These are phyloP conservation scores for Leccinum arenicola DNA, from an alignment of 768 basidiomycete genomes.

Conservation along the genomic window DNA sequence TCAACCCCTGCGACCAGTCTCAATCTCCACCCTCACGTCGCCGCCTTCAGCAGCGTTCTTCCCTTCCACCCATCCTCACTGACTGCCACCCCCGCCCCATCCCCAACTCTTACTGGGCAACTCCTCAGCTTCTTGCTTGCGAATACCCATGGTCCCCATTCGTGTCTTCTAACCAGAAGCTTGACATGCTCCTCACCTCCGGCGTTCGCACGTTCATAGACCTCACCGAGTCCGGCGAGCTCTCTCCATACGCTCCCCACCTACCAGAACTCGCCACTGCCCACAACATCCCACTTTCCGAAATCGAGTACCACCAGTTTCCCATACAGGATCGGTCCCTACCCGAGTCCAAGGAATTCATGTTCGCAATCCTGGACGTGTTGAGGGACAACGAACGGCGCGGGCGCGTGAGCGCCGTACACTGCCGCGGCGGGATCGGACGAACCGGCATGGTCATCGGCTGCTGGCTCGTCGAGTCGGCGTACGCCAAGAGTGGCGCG, in stretches of 20 bases:
- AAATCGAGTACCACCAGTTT: constrained; percentile 75
- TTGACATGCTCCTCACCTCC: constrained; percentile 67
- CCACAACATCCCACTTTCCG: constrained; percentile 51
- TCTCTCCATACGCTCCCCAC: constrained; percentile 59
- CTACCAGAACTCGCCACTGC: constrained; percentile 52
- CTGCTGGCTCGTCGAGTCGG: constrained; percentile 75
- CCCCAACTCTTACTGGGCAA: constrained; percentile 87
- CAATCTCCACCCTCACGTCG: background rate
- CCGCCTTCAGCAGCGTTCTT: constrained; percentile 17
- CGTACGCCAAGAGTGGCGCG: constrained; percentile 56
- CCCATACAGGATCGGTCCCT: constrained; percentile 72
- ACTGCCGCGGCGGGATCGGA: constrained; percentile 79
- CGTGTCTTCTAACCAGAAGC: constrained; percentile 54
- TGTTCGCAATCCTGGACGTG: constrained; percentile 57
- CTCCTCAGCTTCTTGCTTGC: constrained; percentile 67
- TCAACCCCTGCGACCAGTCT: constrained; percentile 1
- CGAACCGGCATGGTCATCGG: constrained; percentile 62
- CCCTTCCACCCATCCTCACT: constrained; percentile 14
- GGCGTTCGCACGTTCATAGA: constrained; percentile 83
- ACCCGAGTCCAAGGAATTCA: constrained; percentile 56
- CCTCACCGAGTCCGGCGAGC: constrained; percentile 79
- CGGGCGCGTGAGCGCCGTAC: constrained; percentile 65
- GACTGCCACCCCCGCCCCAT: constrained; percentile 50
- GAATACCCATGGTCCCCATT: constrained; percentile 78
- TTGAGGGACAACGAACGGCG: constrained; percentile 57